Base-by-base conservation (phyloP, 331 rosid species). In the Quercus lobata region DNA sequence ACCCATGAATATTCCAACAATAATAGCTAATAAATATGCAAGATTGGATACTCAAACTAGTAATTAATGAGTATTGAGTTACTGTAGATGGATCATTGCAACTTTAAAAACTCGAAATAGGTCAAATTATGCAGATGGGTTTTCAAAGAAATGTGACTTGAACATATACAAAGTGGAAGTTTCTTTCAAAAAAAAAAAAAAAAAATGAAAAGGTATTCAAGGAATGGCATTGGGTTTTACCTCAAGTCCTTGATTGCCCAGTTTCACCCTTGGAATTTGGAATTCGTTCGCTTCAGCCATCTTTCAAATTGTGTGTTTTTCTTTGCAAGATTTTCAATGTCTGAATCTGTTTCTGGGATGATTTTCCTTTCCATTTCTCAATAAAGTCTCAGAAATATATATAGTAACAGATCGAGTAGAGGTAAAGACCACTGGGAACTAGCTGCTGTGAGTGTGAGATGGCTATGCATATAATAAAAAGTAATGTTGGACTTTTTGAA, bases 281-380 rank as follows among this genome's bases (percentile, higher is more conserved):
- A 57, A 32, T 68, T 81, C 19, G 37, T 25, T 25, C 29, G 12
- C 37, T 44, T 71, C 37, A 46, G 75, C 75, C 75, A 71, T 71
- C 34, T 30, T 6, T 63, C 16, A 14, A 5, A 63, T 2, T 29
- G 6, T 18, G 1, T 27, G 44, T 63, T 30, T 29, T n/a, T 30
- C 21, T 30, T 1, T n/a, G 30, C 21, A 63, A 63, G 68, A n/a
- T 11, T 9, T 44, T 44, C 52, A 5, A 4, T 25, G 68, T 61
- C 68, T 61, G 18, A 21, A 22, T 58, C 5, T 69, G 85, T 78
- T 52, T 84, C 87, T 93, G 25, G 89, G 95, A 88, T 91, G 41
- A 35, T 6, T 35, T 35, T 1, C 41, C 8, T 35, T 35, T 35
- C 8, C 41, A 35, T 35, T 35, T 35, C 41, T 35, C 8, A 35